Percentiles rank a stretch among this genome's conserved stretches.
These are phyloP conservation scores for Chrysanthemum makinoi DNA, from an alignment of 129 eudicot species.

Conservation along the genomic window DNA sequence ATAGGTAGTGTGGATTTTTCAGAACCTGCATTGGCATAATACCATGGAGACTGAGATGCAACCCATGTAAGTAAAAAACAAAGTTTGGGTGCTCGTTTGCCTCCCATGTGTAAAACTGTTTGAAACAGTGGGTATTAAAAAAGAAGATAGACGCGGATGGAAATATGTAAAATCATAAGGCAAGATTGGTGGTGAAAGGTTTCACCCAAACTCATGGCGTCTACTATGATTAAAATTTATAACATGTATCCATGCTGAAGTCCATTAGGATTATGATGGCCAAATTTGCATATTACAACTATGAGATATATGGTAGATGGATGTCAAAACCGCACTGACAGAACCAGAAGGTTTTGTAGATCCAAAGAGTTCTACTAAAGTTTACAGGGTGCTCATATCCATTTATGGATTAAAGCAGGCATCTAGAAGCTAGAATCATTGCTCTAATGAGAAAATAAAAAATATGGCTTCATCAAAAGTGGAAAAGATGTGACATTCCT, in stretches of 20 bases:
- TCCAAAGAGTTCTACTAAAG: background rate
- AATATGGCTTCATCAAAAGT: background rate
- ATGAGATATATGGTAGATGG: background rate
- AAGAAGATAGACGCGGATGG: background rate
- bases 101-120: background rate
- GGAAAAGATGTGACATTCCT: background rate
- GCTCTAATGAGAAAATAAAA: no score
- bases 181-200: no score
- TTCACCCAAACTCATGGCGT: no score
- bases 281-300: background rate
- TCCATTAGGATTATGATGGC: background rate
- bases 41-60: no score
- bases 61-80: no score
- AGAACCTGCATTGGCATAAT: no score
- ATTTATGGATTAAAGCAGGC: no score
- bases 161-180: background rate
- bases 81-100: no score
- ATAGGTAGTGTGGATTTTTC: no score
- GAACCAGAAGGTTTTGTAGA: background rate
- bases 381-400: background rate
- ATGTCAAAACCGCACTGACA: slow-evolving; percentile 1
- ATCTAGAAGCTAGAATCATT: background rate
- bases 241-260: background rate
- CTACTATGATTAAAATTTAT: background rate
- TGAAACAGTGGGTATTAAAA: background rate